Conservation (phyloP, 768 basidiomycete species). For the Serendipita indica region DNA sequence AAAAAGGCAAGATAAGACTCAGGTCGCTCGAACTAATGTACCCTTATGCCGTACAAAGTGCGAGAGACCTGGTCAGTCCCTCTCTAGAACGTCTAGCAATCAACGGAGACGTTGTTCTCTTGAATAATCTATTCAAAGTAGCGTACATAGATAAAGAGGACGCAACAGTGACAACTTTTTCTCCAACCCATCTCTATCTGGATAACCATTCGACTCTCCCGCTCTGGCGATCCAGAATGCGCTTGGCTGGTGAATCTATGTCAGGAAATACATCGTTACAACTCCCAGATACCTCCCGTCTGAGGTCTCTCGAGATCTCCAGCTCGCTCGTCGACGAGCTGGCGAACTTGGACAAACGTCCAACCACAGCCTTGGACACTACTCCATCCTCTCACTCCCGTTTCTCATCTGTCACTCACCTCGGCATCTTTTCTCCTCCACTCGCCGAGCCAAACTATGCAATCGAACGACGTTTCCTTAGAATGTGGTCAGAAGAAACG, state of each 20-base stretch:
- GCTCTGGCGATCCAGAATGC: neutral
- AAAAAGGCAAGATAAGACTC: too few relatives aligned
- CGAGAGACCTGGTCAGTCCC: neutral
- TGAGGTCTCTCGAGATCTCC: neutral
- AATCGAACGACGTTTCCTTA: neutral
- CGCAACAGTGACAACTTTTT: neutral
- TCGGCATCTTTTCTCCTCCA: slow-evolving; percentile 1
- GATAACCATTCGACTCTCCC: neutral
- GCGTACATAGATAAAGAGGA: too few relatives aligned
- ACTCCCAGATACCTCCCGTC: neutral
- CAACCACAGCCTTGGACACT: neutral
- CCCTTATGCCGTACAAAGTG: neutral
- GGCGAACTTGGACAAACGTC: too few relatives aligned
- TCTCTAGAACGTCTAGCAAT: neutral
- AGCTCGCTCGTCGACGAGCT: neutral
- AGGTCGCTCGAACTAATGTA: slow-evolving; percentile 4
- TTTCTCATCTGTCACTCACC: neutral
- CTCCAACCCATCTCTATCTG: neutral
- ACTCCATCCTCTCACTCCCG: neutral
- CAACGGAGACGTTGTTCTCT: neutral
- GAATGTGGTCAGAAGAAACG: neutral
- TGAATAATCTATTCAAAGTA: neutral
- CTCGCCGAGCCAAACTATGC: neutral
- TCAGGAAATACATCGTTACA: too few relatives aligned
- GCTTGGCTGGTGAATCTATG: neutral